phyloP scores from a whole-genome alignment of 208 protist genomes.

The Leishmania tropica region DNA sequence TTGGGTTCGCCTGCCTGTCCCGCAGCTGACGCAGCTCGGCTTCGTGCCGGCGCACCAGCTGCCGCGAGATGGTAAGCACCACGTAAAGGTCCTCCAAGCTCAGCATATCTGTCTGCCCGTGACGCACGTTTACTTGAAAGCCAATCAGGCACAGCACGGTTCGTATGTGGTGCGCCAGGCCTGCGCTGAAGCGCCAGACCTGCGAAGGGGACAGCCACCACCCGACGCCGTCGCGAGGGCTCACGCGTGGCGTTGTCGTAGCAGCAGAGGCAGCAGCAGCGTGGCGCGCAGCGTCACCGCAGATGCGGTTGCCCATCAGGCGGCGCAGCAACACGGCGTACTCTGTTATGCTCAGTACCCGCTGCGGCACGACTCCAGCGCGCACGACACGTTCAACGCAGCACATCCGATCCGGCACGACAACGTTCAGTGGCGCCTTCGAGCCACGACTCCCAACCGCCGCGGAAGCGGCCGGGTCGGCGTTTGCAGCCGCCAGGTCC shows the following conservation, averaged over 20 bases:
- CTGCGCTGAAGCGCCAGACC: slow-evolving; percentile 55
- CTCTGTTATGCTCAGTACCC: slow-evolving; percentile 44
- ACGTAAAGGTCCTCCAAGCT: slow-evolving; percentile 71
- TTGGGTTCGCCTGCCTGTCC: neutral
- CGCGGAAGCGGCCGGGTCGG: neutral
- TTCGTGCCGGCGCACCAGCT: slow-evolving; percentile 15
- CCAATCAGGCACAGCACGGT: slow-evolving; percentile 53
- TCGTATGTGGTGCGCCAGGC: slow-evolving; percentile 46
- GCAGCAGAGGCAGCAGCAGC: neutral
- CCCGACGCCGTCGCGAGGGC: slow-evolving; percentile 11
- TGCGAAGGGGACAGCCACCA: slow-evolving; percentile 64
- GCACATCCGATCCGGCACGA: neutral
- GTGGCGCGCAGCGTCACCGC: neutral
- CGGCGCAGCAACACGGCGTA: slow-evolving; percentile 61
- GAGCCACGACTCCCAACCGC: neutral
- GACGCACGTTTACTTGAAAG: slow-evolving; percentile 56
- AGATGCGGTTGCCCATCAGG: slow-evolving; percentile 26
- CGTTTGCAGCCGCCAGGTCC: slow-evolving; percentile 28
- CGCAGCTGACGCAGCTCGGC: neutral
- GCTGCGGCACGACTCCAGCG: slow-evolving; percentile 51
- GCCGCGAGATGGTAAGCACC: slow-evolving; percentile 51
- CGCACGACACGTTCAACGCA: slow-evolving; percentile 38
- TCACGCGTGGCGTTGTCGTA: neutral
- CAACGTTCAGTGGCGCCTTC: neutral
- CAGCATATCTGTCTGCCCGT: slow-evolving; percentile 39